Evolutionary conservation across 1,139 yeast genomes (phyloP), one percentile per base, ranked within the genome.

Genomic region (Saccharomyces hybrid): DNA sequence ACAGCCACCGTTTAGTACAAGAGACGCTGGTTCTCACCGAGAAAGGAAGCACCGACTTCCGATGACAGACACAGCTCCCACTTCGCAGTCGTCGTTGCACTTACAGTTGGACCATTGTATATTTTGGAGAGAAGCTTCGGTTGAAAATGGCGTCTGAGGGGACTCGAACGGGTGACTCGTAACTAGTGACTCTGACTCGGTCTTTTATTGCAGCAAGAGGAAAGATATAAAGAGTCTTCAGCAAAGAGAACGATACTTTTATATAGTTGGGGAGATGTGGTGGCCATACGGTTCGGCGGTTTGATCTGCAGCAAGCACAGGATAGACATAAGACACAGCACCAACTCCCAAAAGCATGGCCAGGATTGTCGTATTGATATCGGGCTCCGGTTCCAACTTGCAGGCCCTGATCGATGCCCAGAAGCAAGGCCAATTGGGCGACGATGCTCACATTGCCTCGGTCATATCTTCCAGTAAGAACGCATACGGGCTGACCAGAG

Each of bases 361-460:
- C 19, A 72, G 69, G 60, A 81, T 88, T 59, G 77, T 87, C 9
- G 97, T 93, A 0, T 79, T 93, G 52, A 93, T 93, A 51, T 91
- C 98, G 1, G 99, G 99, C 1, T 86, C 88, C 27, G 99, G 99
- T 1, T 84, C 97, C 21, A 93, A 93, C 66, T 75, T 93, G 49
- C 99, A 93, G 70, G 98, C 99, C 0, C 75, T 93, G 47, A 88
- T 93, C 50, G 96, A 93, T 69, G 88, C 95, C 1, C 70, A 73
- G 16, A 73, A 80, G 16, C 69, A 75, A 28, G 95, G 88, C 0
- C 71, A 74, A 49, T 82, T 90, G 55, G 76, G 80, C 19, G 21
- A 38, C n/a, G 50, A 57, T 31, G 63, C 60, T 2, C 58, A 62
- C 19, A 63, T 68, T 28, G 62, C 62, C 5, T 81, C 82, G 63